phyloP scores from a whole-genome alignment of 2,329 filamentous ascomycete species.

The Raffaelea ambrosiae region DNA sequence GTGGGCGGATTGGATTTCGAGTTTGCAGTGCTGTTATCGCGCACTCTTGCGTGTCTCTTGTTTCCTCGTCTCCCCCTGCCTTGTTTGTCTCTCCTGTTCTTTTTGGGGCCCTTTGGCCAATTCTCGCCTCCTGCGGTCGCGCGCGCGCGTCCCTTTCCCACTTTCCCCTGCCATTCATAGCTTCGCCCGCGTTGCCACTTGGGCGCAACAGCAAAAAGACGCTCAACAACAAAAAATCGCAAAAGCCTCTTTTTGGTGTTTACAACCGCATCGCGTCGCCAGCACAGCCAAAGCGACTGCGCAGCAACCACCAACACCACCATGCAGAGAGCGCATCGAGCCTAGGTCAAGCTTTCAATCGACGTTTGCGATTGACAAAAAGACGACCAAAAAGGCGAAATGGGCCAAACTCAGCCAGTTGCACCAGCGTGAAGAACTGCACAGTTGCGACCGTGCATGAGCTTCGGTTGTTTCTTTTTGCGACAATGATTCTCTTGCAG shows the following conservation, averaged over 20 bases:
- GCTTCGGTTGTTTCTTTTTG: too few relatives aligned
- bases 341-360: not conserved
- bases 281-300: conserved; percentile 1
- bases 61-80: not conserved
- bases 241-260: conserved; percentile 1
- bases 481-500: too few relatives aligned
- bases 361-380: too few relatives aligned
- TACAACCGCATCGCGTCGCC: not conserved
- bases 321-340: not conserved
- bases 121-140: not conserved
- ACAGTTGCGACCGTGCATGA: too few relatives aligned
- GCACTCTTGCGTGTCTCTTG: too few relatives aligned
- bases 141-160: conserved; percentile 1
- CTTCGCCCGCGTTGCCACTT: conserved; percentile 7
- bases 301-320: conserved; percentile 11
- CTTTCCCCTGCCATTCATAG: not conserved
- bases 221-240: conserved; percentile 8
- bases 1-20: not conserved
- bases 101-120: not conserved
- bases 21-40: not conserved
- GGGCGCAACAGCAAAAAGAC: conserved; percentile 3
- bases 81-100: not conserved
- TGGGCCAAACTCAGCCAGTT: too few relatives aligned
- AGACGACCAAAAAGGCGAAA: too few relatives aligned
- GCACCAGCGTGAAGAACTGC: too few relatives aligned